Evolutionary conservation across 78 protist genomes (phyloP), one percentile per base, ranked within the genome.

Genomic region (Tieghemostelium lacteum): DNA sequence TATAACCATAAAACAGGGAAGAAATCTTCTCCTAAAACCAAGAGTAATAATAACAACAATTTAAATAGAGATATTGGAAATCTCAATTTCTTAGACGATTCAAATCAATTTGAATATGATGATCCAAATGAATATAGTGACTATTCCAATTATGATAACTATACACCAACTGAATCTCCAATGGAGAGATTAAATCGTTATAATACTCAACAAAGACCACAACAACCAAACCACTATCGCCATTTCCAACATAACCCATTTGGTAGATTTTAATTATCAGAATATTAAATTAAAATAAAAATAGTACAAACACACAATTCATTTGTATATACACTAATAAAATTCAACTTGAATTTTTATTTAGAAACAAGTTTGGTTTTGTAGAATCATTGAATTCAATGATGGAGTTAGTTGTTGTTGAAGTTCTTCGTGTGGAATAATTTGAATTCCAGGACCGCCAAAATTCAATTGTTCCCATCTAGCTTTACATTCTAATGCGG

Each of bases 401-500:
- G 86, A 61, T 2, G 86, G 86, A n/a, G 86, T 62, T 45, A 62
- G 86, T 0, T 50, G 45, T 28, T 75, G 78, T 54, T 73, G 78
- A n/a, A 55, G 78, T 0, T 34, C 19, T 20, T 75, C 86, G 17
- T 75, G 54, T 45, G 49, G 61, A 29, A 75, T 65, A 2, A 75
- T 66, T 75, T 58, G 69, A 45, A 75, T 75, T 20, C 73, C 73
- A 20, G 86, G 73, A 45, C 86, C 86, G n/a, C 86, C 86, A 62
- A 62, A 63, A n/a, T 37, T 73, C 19, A 73, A 37, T 36, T 37
- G 52, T 28, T 50, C 49, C 28, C 62, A 80, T 52, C 88, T 55
- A 16, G 76, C 52, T 67, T 80, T 80, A 29, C 88, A 80, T 67
- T 80, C 88, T 20, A 80, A 36, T 8, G 88, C 88, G 34, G 88